Conservation (phyloP, 108 stramenopile species). For the Chaetoceros tenuissimus region DNA sequence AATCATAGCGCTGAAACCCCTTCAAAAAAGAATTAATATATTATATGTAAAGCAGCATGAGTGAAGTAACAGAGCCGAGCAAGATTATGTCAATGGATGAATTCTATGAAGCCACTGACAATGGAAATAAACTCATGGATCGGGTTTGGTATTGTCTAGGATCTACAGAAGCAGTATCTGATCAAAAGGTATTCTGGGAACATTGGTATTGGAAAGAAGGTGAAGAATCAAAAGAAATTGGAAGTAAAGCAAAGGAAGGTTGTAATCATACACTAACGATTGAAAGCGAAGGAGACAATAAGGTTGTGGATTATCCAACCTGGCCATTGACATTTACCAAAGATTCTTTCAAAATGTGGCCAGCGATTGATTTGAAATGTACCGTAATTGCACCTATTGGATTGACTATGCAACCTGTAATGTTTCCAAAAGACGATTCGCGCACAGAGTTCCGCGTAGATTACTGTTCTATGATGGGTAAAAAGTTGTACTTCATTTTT, state of each 20-base stretch:
- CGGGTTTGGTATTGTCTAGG: slow-evolving; percentile 10
- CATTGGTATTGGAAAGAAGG: slow-evolving; percentile 10
- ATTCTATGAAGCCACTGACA: slow-evolving; percentile 8
- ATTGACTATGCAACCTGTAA: neutral
- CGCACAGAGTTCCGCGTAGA: slow-evolving; percentile 4
- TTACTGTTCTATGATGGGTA: slow-evolving; percentile 2
- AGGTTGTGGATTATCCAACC: slow-evolving; percentile 5
- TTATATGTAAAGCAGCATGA: too few relatives aligned
- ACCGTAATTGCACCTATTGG: slow-evolving; percentile 4
- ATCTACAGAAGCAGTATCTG: neutral
- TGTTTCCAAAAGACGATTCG: slow-evolving; percentile 6
- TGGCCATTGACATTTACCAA: slow-evolving; percentile 5
- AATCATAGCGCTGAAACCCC: too few relatives aligned
- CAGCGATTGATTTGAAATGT: slow-evolving; percentile 10
- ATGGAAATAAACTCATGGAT: slow-evolving; percentile 12
- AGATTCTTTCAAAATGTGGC: slow-evolving; percentile 5
- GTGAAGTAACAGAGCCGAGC: too few relatives aligned
- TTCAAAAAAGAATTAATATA: too few relatives aligned
- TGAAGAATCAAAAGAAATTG: neutral
- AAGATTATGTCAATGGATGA: slow-evolving; percentile 8
- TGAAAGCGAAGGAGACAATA: neutral
- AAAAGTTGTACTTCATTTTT: slow-evolving; percentile 8
- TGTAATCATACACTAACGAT: slow-evolving; percentile 7
- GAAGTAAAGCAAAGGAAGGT: neutral
- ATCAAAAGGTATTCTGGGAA: slow-evolving; percentile 13